These are phyloP conservation scores for Ichthyophthirius multifiliis DNA, from an alignment of 169 alveolate genomes.

Conservation along the genomic window DNA sequence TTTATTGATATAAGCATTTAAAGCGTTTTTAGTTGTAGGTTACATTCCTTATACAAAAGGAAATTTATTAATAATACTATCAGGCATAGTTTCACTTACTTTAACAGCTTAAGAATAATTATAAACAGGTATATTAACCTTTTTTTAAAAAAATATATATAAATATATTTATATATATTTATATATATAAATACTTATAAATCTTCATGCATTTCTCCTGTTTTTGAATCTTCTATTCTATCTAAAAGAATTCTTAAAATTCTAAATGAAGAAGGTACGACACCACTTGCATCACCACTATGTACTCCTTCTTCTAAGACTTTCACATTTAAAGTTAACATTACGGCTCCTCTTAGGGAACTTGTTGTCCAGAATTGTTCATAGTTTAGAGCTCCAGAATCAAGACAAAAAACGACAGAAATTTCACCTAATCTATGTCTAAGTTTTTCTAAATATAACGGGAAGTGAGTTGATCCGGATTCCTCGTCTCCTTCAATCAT, in stretches of 20 bases:
- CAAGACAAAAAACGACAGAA: conserved; percentile 72
- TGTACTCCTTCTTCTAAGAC: conserved; percentile 64
- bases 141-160: too few species aligned
- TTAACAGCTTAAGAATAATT: conserved; percentile 40
- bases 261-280: conserved; percentile 75
- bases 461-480: conserved; percentile 61
- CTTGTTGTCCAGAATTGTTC: conserved; percentile 79
- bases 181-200: conserved; percentile 13
- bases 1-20: conserved; percentile 13
- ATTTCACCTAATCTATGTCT: conserved; percentile 52
- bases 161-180: too few species aligned
- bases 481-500: conserved; percentile 83
- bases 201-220: conserved; percentile 52
- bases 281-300: conserved; percentile 73
- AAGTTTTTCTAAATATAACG: conserved; percentile 49
- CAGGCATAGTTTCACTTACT: conserved; percentile 45
- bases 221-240: conserved; percentile 71
- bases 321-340: conserved; percentile 57
- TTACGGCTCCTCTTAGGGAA: conserved; percentile 75
- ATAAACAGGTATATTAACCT: neutral
- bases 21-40: conserved; percentile 44
- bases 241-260: conserved; percentile 59
- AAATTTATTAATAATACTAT: conserved; percentile 21
- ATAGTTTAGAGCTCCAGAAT: conserved; percentile 74
- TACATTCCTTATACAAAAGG: conserved; percentile 40